These are phyloP conservation scores for Chaetothyriales sp. DNA, from an alignment of 2,329 filamentous ascomycete genomes.

Conservation along the genomic window DNA sequence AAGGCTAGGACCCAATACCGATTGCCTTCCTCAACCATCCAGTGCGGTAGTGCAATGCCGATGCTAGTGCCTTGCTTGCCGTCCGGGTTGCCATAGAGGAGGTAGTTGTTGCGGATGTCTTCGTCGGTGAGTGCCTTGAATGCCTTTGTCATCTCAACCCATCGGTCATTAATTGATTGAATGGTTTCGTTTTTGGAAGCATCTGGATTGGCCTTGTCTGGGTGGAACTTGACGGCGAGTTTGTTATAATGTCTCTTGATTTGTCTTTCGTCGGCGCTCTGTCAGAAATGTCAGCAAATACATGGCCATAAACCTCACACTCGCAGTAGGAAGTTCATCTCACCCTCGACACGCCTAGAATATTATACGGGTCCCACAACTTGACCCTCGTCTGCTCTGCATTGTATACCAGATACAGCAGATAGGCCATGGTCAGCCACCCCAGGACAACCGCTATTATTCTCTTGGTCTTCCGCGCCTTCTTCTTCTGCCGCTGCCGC, in stretches of 20 bases:
- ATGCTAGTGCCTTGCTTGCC: slow-evolving; percentile 98
- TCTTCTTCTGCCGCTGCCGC: slow-evolving; percentile 75
- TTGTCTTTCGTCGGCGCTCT: slow-evolving; percentile 73
- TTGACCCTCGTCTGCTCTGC: slow-evolving; percentile 59
- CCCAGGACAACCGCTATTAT: slow-evolving; percentile 61
- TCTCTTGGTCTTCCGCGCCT: slow-evolving; percentile 78
- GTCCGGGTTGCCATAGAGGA: slow-evolving; percentile 90
- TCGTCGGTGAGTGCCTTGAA: slow-evolving; percentile 97
- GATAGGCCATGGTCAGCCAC: slow-evolving; percentile 73
- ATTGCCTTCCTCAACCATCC: slow-evolving; percentile 83
- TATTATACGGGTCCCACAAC: slow-evolving; percentile 95
- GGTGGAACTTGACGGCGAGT: slow-evolving; percentile 75
- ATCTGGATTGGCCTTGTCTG: slow-evolving; percentile 82
- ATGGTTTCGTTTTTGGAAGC: slow-evolving; percentile 75
- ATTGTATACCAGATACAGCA: slow-evolving; percentile 78
- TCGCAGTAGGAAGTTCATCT: slow-evolving; percentile 17
- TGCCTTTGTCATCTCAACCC: slow-evolving; percentile 91
- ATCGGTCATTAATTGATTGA: slow-evolving; percentile 71
- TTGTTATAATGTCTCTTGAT: slow-evolving; percentile 87
- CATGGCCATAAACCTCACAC: not conserved
- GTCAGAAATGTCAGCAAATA: slow-evolving; percentile 1
- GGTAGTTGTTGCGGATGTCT: slow-evolving; percentile 90
- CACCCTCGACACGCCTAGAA: slow-evolving; percentile 73
- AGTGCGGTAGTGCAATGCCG: slow-evolving; percentile 85
- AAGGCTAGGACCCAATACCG: slow-evolving; percentile 89